A percentile compares a stretch with the other conserved stretches of the same genome.
Conservation (phyloP, 208 protist species). For the Trypanosoma avium region DNA sequence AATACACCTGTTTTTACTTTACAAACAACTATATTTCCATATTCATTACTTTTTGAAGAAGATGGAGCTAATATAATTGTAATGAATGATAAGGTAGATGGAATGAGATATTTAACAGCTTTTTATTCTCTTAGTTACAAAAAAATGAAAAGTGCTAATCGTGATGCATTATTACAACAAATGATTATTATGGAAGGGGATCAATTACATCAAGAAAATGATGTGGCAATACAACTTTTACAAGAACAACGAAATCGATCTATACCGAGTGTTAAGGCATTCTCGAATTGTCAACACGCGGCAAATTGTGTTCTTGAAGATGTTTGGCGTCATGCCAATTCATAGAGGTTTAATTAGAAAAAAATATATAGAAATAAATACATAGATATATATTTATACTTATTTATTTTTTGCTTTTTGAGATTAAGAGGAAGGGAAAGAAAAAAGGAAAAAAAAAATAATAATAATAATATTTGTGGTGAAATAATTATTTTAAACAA, state of each 20-base stretch:
- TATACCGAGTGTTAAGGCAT: neutral
- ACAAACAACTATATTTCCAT: constrained; percentile 11
- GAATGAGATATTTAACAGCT: constrained; percentile 7
- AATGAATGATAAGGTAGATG: neutral
- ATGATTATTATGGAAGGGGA: constrained; percentile 30
- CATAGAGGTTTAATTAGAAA: too few relatives aligned
- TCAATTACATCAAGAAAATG: constrained; percentile 14
- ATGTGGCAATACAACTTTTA: neutral
- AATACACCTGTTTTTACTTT: constrained; percentile 17
- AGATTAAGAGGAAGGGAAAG: neutral
- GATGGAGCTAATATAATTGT: neutral
- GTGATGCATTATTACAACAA: constrained; percentile 20
- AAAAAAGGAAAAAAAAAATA: neutral
- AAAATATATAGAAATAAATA: neutral
- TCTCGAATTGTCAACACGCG: constrained; percentile 12
- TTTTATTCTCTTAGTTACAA: constrained; percentile 17
- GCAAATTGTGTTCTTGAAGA: constrained; percentile 23
- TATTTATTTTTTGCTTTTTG: constrained; percentile 2
- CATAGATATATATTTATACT: too few relatives aligned
- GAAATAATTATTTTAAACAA: too few relatives aligned
- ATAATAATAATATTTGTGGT: too few relatives aligned
- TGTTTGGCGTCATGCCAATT: constrained; percentile 11
- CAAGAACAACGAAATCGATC: neutral
- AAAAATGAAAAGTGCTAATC: constrained; percentile 4
- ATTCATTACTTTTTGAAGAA: constrained; percentile 15